These are phyloP conservation scores for Hylodesmum podocarpum DNA, from an alignment of 306 rosid species.

Conservation along the genomic window DNA sequence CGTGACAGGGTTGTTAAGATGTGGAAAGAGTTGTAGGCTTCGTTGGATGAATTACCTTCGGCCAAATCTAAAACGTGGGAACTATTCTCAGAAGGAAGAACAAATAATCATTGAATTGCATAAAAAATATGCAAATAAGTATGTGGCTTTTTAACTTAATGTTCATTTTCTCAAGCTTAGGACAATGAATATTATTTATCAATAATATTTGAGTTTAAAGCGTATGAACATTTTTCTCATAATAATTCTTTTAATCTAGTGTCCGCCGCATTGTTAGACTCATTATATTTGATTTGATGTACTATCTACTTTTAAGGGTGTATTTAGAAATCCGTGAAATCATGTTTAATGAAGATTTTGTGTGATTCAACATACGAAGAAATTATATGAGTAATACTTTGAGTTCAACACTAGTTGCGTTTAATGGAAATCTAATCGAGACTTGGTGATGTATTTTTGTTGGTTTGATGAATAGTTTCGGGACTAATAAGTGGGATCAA, in stretches of 20 bases:
- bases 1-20: slow-evolving; percentile 56
- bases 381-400: no score
- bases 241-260: no score
- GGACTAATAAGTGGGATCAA: background rate
- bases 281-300: no score
- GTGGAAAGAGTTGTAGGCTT: slow-evolving; percentile 88
- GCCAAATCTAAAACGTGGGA: slow-evolving; percentile 69
- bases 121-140: slow-evolving; percentile 72
- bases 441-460: background rate
- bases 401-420: no score
- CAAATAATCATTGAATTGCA: slow-evolving; percentile 55
- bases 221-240: no score
- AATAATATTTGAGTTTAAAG: no score
- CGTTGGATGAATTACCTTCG: slow-evolving; percentile 79
- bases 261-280: no score
- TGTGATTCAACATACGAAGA: no score
- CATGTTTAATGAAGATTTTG: no score
- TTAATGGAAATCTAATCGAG: no score
- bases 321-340: no score
- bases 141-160: slow-evolving; percentile 17
- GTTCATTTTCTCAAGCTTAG: background rate
- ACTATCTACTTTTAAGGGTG: no score
- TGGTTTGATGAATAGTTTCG: background rate
- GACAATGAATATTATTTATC: background rate
- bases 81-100: slow-evolving; percentile 56